Conservation (phyloP, 768 basidiomycete genomes). For the Pulveroboletus ravenelii region DNA sequence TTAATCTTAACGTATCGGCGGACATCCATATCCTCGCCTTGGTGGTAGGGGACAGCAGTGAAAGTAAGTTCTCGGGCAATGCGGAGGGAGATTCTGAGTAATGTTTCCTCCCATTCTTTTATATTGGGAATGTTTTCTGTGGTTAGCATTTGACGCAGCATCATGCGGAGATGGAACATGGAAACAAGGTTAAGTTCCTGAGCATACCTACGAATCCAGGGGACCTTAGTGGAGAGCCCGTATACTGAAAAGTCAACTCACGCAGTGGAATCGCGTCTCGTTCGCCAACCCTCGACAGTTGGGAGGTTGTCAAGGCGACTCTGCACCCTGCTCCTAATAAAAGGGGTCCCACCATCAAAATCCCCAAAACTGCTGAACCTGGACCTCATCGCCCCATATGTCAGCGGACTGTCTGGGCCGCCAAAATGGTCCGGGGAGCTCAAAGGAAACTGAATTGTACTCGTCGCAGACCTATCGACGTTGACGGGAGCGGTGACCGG, state of each 20-base stretch:
- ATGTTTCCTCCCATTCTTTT: constrained; percentile 82
- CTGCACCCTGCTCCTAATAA: constrained; percentile 80
- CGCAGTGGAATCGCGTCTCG: constrained; percentile 86
- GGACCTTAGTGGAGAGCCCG: not conserved
- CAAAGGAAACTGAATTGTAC: constrained; percentile 77
- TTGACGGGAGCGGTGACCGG: constrained; percentile 50
- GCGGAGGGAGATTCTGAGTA: constrained; percentile 76
- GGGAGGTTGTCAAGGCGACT: constrained; percentile 62
- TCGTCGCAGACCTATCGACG: constrained; percentile 46
- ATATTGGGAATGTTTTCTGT: constrained; percentile 78
- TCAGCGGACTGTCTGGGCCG: constrained; percentile 52
- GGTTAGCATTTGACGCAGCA: constrained; percentile 87
- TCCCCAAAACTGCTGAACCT: constrained; percentile 72
- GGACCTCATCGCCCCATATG: constrained; percentile 47
- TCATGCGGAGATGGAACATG: constrained; percentile 83
- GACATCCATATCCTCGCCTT: constrained; percentile 93
- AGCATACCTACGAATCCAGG: constrained; percentile 52
- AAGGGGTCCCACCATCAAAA: constrained; percentile 67
- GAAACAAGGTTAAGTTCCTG: constrained; percentile 82
- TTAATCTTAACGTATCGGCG: constrained; percentile 96
- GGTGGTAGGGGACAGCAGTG: constrained; percentile 60
- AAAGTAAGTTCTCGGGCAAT: constrained; percentile 85
- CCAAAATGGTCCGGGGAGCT: constrained; percentile 65
- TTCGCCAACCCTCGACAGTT: constrained; percentile 75
- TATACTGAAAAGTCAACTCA: constrained; percentile 37